Base-by-base conservation (phyloP, 176 grass and related monocot genomes). In the Tillandsia leiboldiana region DNA sequence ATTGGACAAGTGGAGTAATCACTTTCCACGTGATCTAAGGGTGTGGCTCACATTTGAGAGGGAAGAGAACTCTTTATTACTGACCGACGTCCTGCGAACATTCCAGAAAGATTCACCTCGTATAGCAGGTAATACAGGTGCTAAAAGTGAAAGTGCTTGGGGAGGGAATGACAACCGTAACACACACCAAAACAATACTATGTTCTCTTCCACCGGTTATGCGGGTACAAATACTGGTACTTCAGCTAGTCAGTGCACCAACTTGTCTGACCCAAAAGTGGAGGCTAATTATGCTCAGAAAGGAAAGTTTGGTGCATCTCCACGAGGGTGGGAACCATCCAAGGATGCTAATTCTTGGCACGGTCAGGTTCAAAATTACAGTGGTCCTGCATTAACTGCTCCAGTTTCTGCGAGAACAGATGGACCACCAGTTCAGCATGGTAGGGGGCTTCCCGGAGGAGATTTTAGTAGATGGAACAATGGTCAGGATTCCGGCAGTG, bases 1-100 rank as follows among this genome's bases (percentile, higher is more conserved):
- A 75, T 69, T 99, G 70, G 88, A 76, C 75, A 99, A 86, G 20
- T 99, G 95, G 95, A 70, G 63, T 10, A 64, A 12, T 54, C 81
- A 78, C 75, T 99, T 99, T 83, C 90, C 95, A 48, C 42, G 42
- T n/a, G 77, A 85, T 63, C 73, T 88, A 51, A 94, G 77, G 75
- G 78, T 94, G 75, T 99, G 95, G 95, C 76, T 94, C 51, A 88
- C 79, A 75, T 90, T 87, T 81, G 87, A 99, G 75, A 94, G 76
- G 70, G 86, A 93, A 82, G 85, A 87, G 6, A 89, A 88, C 56
- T 94, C 95, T 10, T 26, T 88, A 48, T 72, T 90, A 67, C 72
- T 99, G 81, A 72, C 80, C 58, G 90, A 99, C 63, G 81, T 85
- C 28, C 79, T 99, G 50, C 28, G 66, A 14, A 86, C 83, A 65